Evolutionary conservation across 306 rosid species (phyloP), one percentile per base, ranked within the genome.

Genomic region (Cucumis cinereus): DNA sequence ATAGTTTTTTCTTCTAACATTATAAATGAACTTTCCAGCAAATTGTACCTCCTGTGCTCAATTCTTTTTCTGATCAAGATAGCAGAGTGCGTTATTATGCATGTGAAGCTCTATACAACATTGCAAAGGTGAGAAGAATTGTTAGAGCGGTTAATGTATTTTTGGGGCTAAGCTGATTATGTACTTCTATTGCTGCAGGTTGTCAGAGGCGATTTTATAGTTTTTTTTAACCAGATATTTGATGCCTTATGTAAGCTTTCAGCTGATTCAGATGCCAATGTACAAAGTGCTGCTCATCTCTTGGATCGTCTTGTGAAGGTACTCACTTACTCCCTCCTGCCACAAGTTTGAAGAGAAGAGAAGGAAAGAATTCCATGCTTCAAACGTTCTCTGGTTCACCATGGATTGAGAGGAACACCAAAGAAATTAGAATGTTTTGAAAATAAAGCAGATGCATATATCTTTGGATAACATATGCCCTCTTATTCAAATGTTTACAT

Each of bases 31-130:
- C 45, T 50, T 88, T 76, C 75, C 98, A 95, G 99, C 96, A 88
- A 85, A 92, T 95, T 56, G 99, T 95, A 81, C 97, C 91, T 11
- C 98, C 99, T 15, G 99, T 95, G 77, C 89, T 95, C 60, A 76
- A 60, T 76, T 90, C 99, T 68, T 95, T 95, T 84, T 81, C 89
- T 56, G 99, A 95, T 84, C 99, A 95, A 89, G 99, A 95, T 76
- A 87, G 98, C 89, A 89, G 98, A 84, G 99, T 95, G 77, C 99
- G 99, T 43, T 95, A 95, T 86, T 92, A 95, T 90, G 98, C 99
- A 61, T 95, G 99, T 30, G 99, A 95, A 84, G 96, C 99, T 57
- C 87, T 95, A 26, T 95, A 95, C 77, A 95, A 95, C 84, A 95
- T 95, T 60, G 99, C 99, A 41, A 95, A 95, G 96, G 99, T 94